These are phyloP conservation scores for Calonectria fujianensis DNA, from an alignment of 2,329 filamentous ascomycete species.

Conservation along the genomic window DNA sequence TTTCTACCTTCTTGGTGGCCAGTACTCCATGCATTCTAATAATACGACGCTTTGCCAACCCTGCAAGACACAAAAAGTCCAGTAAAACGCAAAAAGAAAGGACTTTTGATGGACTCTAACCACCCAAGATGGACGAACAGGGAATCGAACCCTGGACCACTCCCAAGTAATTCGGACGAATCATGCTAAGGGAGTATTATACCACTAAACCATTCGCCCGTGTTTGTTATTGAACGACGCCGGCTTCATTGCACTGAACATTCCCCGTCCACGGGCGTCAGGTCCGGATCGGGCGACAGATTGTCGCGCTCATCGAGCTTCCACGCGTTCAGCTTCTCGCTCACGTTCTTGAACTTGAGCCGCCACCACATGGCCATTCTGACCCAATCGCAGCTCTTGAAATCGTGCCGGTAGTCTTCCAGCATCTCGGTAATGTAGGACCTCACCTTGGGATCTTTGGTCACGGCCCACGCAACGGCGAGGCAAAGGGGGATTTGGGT, in stretches of 20 bases:
- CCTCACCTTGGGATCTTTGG: conserved; percentile 53
- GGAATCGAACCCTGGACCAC: conserved; percentile 36
- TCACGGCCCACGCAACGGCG: conserved; percentile 52
- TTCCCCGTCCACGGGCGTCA: conserved; percentile 13
- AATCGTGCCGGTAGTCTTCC: conserved; percentile 50
- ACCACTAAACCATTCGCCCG: conserved; percentile 31
- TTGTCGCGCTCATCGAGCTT: neutral
- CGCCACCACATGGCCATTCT: conserved; percentile 40
- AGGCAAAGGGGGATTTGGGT: conserved; percentile 54
- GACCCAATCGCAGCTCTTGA: conserved; percentile 37
- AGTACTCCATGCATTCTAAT: conserved; percentile 16
- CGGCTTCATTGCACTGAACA: conserved; percentile 26
- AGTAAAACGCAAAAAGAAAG: conserved; percentile 22
- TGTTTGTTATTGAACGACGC: neutral
- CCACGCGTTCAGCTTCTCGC: neutral
- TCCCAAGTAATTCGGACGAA: conserved; percentile 13
- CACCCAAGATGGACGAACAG: conserved; percentile 19
- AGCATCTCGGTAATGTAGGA: conserved; percentile 38
- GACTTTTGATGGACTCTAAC: conserved; percentile 17
- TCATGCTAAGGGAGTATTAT: conserved; percentile 25
- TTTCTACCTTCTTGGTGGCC: conserved; percentile 12
- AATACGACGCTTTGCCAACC: neutral
- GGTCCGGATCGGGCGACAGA: neutral
- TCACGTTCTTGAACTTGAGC: conserved; percentile 22
- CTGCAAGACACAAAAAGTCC: neutral